Evolutionary conservation across 73 alveolate species (phyloP).

Genomic region (Paramecium primaurelia): DNA sequence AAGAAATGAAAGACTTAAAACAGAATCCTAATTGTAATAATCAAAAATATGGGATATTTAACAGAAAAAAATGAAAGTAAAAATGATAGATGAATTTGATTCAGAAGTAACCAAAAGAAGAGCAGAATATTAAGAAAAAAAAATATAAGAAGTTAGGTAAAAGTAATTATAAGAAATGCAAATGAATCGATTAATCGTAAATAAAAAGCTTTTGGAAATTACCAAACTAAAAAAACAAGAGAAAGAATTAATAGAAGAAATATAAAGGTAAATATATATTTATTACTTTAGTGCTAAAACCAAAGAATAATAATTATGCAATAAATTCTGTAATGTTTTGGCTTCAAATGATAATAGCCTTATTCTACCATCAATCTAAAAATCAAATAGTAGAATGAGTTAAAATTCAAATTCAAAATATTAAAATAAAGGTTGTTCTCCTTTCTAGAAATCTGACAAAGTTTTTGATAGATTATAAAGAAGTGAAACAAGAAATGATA

Average conservation of each 20-base stretch:
- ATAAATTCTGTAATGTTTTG: neutral
- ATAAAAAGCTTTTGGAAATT: neutral
- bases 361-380: neutral
- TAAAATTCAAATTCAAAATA: neutral
- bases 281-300: neutral
- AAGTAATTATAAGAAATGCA: neutral
- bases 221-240: neutral
- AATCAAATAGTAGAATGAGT: neutral
- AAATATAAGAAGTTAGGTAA: slow-evolving; percentile 1
- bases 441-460: neutral
- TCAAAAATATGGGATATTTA: neutral
- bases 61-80: neutral
- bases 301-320: neutral
- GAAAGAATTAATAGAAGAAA: neutral
- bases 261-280: neutral
- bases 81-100: neutral
- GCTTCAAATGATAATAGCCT: neutral
- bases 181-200: neutral
- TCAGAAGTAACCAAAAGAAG: neutral
- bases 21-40: neutral
- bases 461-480: neutral
- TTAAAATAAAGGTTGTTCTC: neutral
- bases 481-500: neutral
- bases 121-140: neutral
- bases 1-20: neutral